These are phyloP conservation scores for Cutaneotrichosporon curvatum DNA, from an alignment of 1,284 basidiomycete genomes.

Conservation along the genomic window DNA sequence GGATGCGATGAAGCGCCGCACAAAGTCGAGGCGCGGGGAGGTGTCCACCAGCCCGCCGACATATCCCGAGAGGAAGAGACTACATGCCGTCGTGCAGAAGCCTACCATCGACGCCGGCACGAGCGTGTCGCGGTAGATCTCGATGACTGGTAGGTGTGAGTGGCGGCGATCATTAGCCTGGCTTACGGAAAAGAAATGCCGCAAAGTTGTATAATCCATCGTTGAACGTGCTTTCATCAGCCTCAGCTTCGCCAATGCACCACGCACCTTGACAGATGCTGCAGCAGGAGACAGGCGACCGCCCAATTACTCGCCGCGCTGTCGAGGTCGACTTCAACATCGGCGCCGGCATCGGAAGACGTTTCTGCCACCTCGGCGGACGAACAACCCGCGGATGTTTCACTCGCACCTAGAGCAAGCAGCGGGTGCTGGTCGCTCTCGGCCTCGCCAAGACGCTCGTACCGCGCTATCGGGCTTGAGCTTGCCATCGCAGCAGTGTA, in stretches of 20 bases:
- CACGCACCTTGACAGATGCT: constrained; percentile 31
- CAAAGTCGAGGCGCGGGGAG: constrained; percentile 22
- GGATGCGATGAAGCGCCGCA: constrained; percentile 40
- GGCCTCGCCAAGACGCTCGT: too few relatives aligned
- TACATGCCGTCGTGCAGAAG: constrained; percentile 43
- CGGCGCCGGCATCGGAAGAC: neutral
- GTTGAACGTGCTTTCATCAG: constrained; percentile 20
- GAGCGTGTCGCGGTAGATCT: constrained; percentile 40
- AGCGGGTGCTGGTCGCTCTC: too few relatives aligned
- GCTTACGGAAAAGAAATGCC: constrained; percentile 34
- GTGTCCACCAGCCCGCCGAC: constrained; percentile 47
- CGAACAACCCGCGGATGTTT: too few relatives aligned
- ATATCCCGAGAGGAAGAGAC: constrained; percentile 41
- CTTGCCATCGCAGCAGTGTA: too few relatives aligned
- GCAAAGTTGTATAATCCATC: constrained; percentile 30
- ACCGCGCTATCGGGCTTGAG: too few relatives aligned
- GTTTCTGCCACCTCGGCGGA: too few relatives aligned
- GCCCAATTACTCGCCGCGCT: constrained; percentile 7
- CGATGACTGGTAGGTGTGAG: constrained; percentile 23
- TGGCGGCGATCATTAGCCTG: neutral
- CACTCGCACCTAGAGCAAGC: too few relatives aligned
- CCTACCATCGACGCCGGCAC: constrained; percentile 50
- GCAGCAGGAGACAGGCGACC: constrained; percentile 27
- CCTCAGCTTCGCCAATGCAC: too few relatives aligned
- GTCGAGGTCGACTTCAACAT: neutral